Conservation (phyloP, 108 stramenopile genomes). For the Pseudonitzschia multistriata region DNA sequence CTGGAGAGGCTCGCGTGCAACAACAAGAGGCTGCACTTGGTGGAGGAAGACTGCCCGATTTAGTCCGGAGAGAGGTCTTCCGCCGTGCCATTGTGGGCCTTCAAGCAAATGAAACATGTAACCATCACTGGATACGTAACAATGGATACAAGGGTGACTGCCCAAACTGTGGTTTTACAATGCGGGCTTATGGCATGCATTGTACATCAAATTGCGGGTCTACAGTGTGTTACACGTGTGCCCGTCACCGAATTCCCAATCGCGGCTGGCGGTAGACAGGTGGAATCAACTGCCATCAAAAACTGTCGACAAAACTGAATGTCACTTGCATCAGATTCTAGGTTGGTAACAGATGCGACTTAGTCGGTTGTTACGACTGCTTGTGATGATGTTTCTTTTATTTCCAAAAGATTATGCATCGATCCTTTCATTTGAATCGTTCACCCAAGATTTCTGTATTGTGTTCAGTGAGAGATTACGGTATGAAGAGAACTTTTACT, state of each 20-base stretch:
- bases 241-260: conserved; percentile 50
- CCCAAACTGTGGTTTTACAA: conserved; percentile 32
- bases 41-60: conserved; percentile 3
- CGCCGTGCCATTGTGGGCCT: conserved; percentile 31
- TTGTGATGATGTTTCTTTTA: no score
- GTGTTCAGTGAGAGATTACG: no score
- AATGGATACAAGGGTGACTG: conserved; percentile 40
- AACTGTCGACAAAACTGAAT: no score
- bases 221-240: conserved; percentile 66
- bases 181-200: conserved; percentile 50
- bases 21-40: conserved; percentile 34
- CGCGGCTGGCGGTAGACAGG: conserved; percentile 60
- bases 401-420: no score
- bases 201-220: conserved; percentile 48
- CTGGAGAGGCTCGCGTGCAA: conserved; percentile 51
- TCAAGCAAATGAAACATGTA: conserved; percentile 42
- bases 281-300: no score
- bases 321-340: no score
- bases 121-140: conserved; percentile 40
- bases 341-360: no score
- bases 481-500: no score
- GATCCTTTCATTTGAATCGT: no score
- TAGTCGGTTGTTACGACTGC: no score
- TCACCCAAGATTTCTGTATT: no score
- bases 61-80: conserved; percentile 28